Evolutionary conservation across 345 rosid species (phyloP).

Genomic region (Gossypium ekmanianum): DNA sequence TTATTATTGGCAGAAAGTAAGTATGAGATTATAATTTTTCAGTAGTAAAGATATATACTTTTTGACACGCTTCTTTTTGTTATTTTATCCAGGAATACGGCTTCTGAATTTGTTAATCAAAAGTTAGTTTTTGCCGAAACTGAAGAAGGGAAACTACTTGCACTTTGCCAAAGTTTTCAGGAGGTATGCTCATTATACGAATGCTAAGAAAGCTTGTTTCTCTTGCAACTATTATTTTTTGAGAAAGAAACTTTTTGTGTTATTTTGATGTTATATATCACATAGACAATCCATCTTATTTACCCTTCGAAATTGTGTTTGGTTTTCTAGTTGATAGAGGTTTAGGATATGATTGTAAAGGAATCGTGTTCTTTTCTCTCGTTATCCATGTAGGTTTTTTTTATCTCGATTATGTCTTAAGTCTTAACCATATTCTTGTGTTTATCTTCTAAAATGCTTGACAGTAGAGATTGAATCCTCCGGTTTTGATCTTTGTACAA

Average conservation of each 20-base stretch:
- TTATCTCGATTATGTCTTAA: conserved; percentile 18
- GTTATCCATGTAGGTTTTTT: not conserved
- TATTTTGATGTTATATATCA: not conserved
- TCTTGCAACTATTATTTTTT: not conserved
- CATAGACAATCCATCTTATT: not conserved
- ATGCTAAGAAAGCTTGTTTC: conserved; percentile 1
- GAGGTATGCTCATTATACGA: conserved; percentile 48
- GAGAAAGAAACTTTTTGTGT: not conserved
- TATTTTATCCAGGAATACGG: conserved; percentile 64
- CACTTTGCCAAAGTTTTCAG: conserved; percentile 85
- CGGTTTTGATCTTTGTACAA: conserved; percentile 83
- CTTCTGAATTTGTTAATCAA: conserved; percentile 79
- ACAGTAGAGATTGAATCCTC: conserved; percentile 86
- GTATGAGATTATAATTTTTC: conserved; percentile 21
- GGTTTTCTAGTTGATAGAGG: not conserved
- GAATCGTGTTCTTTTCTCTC: not conserved
- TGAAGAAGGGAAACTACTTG: conserved; percentile 91
- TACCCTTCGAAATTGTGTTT: not conserved
- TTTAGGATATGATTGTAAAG: not conserved
- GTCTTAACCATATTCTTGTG: conserved; percentile 24
- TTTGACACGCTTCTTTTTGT: conserved; percentile 11
- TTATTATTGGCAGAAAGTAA: conserved; percentile 90
- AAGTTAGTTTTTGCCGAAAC: conserved; percentile 79
- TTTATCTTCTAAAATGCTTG: conserved; percentile 28
- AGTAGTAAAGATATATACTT: not conserved